phyloP scores from a whole-genome alignment of 495 filamentous ascomycete species.

The Penicillium arizonense region DNA sequence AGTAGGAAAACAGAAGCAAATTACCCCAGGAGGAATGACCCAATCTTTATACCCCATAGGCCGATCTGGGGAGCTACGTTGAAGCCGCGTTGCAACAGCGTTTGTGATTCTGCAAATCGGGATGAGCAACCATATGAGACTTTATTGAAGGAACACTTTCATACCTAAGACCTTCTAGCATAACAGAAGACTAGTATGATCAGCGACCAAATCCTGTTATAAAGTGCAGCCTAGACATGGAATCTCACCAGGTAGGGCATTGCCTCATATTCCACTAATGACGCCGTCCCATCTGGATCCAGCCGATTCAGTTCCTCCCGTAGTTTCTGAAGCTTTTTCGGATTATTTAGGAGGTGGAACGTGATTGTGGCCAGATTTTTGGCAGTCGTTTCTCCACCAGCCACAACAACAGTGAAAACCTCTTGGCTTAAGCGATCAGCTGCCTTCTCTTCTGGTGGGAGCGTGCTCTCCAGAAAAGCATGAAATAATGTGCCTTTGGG shows the following conservation, averaged over 20 bases:
- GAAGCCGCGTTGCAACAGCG: constrained; percentile 31
- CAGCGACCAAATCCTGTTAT: background rate
- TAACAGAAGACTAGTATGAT: constrained; percentile 20
- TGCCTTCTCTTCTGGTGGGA: constrained; percentile 36
- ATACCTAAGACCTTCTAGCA: constrained; percentile 33
- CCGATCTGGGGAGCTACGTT: constrained; percentile 32
- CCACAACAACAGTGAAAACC: constrained; percentile 40
- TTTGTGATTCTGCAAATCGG: constrained; percentile 20
- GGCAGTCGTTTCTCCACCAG: constrained; percentile 47
- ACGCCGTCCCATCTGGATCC: constrained; percentile 19
- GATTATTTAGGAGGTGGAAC: constrained; percentile 42
- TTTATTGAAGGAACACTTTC: background rate
- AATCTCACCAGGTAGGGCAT: constrained; percentile 33
- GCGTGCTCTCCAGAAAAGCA: constrained; percentile 37
- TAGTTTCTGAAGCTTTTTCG: constrained; percentile 26
- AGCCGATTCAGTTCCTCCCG: constrained; percentile 24
- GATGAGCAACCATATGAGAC: background rate
- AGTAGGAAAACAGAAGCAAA: background rate
- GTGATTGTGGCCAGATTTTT: constrained; percentile 33
- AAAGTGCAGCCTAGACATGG: too few relatives aligned
- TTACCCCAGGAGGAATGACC: constrained; percentile 45
- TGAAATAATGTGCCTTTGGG: constrained; percentile 39
- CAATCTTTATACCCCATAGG: constrained; percentile 40
- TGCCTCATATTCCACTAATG: constrained; percentile 27
- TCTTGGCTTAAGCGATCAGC: constrained; percentile 38